Evolutionary conservation across 106 monocot species (phyloP), one percentile per base, ranked within the genome.

Genomic region (Dactylorhiza incarnata): DNA sequence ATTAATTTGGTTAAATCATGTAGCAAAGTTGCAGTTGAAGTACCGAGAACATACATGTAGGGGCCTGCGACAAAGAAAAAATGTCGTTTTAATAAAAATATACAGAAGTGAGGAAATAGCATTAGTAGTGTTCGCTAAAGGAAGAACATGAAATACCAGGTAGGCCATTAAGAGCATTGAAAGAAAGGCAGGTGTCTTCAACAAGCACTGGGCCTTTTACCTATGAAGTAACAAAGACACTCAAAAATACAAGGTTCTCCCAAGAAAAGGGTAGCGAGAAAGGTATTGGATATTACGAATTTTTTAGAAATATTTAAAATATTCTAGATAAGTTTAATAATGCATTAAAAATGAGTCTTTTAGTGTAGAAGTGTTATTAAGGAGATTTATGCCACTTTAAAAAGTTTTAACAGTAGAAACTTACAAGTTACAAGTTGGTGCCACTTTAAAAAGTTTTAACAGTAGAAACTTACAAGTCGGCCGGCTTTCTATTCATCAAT

Each of bases 101-200:
- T 37, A 15, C 44, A 17, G 0, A 45, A 76, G 44, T 1, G 50
- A 12, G 26, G 23, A 23, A 80, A 51, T 75, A 17, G 10, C 63
- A 75, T 15, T 54, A 83, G 19, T 22, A 26, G 37, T 15, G 78
- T 54, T 24, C 63, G 20, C 25, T 7, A 54, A 70, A 73, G 71
- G 43, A 73, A 73, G 43, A 55, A 65, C 22, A 79, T 14, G 20
- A 72, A 44, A 48, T 75, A 93, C 95, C 96, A 83, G 96, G 96
- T 65, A 97, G 86, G 45, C 96, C 96, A 68, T 93, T 87, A 54
- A 97, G 87, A 73, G 96, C 91, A 91, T 97, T 97, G 69, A 93
- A 97, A 72, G 93, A 97, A 4, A 97, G 82, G 77, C 96, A 97
- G 25, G 96, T 97, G 71, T 97, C 96, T 75, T 97, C 96, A 75